These are phyloP conservation scores for Amphicarpaea edgeworthii DNA, from an alignment of 306 rosid genomes.

Conservation along the genomic window DNA sequence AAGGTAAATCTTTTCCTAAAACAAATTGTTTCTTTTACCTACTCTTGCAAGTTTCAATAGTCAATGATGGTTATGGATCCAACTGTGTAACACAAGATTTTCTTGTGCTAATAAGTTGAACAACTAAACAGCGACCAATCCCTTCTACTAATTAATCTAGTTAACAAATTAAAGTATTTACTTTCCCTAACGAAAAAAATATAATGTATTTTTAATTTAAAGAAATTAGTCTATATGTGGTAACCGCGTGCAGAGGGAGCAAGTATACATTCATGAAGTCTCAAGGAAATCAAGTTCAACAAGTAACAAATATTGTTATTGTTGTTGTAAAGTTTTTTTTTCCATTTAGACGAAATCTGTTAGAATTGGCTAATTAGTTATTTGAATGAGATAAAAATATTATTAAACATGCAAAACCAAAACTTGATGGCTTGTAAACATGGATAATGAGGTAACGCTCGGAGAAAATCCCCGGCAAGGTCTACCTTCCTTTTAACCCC, in stretches of 20 bases:
- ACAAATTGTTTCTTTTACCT: slow-evolving; percentile 23
- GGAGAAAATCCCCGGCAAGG: slow-evolving; percentile 48
- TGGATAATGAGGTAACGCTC: slow-evolving; percentile 51
- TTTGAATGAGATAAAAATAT: slow-evolving; percentile 13
- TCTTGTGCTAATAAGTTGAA: slow-evolving; percentile 41
- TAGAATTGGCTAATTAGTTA: slow-evolving; percentile 5
- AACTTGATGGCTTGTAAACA: slow-evolving; percentile 47
- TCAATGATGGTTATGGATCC: slow-evolving; percentile 35
- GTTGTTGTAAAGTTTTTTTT: slow-evolving; percentile 35
- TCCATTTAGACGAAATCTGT: slow-evolving; percentile 37
- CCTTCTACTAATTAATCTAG: slow-evolving; percentile 36
- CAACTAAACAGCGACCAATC: slow-evolving; percentile 42
- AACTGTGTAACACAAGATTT: slow-evolving; percentile 27
- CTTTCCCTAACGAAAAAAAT: slow-evolving; percentile 11
- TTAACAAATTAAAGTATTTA: slow-evolving; percentile 5
- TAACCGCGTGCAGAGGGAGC: slow-evolving; percentile 10
- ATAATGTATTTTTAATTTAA: slow-evolving; percentile 25
- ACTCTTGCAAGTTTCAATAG: slow-evolving; percentile 45
- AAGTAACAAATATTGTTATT: slow-evolving; percentile 43
- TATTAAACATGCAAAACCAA: slow-evolving; percentile 23
- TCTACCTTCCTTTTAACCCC: slow-evolving; percentile 54
- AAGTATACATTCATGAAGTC: slow-evolving; percentile 22
- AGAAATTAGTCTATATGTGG: slow-evolving; percentile 24
- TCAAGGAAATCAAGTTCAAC: slow-evolving; percentile 46
- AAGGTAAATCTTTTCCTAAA: neutral